These are phyloP conservation scores for Fusarium avenaceum DNA, from an alignment of 2,329 filamentous ascomycete genomes.

Conservation along the genomic window DNA sequence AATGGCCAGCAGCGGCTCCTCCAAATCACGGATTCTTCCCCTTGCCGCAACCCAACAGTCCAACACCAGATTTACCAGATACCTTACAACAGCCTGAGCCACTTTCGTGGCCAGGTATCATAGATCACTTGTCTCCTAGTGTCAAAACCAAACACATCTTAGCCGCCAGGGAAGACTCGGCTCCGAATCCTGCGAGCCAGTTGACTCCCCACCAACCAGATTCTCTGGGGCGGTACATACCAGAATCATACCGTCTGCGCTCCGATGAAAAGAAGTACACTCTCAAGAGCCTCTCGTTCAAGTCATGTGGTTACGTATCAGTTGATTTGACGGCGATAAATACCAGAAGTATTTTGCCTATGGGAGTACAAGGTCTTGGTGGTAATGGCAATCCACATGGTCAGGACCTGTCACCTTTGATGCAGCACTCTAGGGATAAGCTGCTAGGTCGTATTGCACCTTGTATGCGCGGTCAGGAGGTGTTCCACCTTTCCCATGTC, in stretches of 20 bases:
- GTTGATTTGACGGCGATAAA: constrained; percentile 56
- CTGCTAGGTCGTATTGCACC: constrained; percentile 55
- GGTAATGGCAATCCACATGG: constrained; percentile 43
- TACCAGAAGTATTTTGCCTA: constrained; percentile 54
- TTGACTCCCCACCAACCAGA: constrained; percentile 18
- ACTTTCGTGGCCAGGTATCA: constrained; percentile 59
- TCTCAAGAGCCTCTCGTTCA: constrained; percentile 63
- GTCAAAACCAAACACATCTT: constrained; percentile 50
- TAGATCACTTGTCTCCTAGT: constrained; percentile 59
- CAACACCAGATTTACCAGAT: constrained; percentile 22
- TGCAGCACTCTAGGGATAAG: constrained; percentile 56
- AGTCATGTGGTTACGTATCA: constrained; percentile 72
- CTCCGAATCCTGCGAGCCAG: constrained; percentile 1
- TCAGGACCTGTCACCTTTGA: constrained; percentile 46
- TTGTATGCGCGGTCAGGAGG: constrained; percentile 50
- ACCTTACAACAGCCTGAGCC: constrained; percentile 48
- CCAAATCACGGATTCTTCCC: not conserved
- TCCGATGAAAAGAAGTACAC: constrained; percentile 49
- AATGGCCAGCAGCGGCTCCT: constrained; percentile 1
- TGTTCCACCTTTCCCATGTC: constrained; percentile 46
- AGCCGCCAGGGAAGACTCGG: constrained; percentile 18
- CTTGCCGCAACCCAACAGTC: constrained; percentile 1
- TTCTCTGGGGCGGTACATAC: constrained; percentile 41
- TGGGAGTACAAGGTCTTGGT: constrained; percentile 40
- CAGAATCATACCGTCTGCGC: constrained; percentile 38